These are phyloP conservation scores for Verbena officinalis DNA, from an alignment of 257 asterid species.

Conservation along the genomic window DNA sequence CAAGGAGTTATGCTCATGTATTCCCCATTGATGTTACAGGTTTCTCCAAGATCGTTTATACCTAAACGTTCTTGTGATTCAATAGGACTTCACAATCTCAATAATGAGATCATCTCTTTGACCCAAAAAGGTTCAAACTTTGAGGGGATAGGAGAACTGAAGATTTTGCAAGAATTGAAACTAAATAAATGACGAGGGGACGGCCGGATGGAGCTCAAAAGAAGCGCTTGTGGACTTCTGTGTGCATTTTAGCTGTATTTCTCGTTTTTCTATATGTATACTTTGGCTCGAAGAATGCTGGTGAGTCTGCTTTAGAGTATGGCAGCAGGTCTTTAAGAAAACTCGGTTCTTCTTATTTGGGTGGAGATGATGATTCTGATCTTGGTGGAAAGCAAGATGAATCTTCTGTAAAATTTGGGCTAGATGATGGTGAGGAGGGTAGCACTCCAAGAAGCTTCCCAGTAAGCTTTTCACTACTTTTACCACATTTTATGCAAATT, in stretches of 20 bases:
- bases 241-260: constrained; percentile 58
- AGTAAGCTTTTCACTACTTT: constrained; percentile 49
- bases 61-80: constrained; percentile 25
- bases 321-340: constrained; percentile 90
- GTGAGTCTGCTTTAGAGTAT: constrained; percentile 86
- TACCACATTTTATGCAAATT: constrained; percentile 19
- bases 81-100: constrained; percentile 23
- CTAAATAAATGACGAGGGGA: constrained; percentile 73
- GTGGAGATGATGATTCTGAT: constrained; percentile 86
- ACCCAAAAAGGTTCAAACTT: constrained; percentile 31
- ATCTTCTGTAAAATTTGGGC: constrained; percentile 50
- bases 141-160: constrained; percentile 33
- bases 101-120: constrained; percentile 30
- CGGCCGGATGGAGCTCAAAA: constrained; percentile 81
- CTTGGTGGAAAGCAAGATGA: constrained; percentile 66
- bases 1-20: constrained; percentile 23
- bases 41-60: constrained; percentile 24
- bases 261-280: constrained; percentile 66
- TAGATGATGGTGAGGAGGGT: constrained; percentile 73
- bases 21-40: constrained; percentile 29
- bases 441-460: constrained; percentile 71
- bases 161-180: constrained; percentile 33
- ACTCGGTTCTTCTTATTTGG: constrained; percentile 82
- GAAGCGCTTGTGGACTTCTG: constrained; percentile 66
- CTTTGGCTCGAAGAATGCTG: constrained; percentile 73